Evolutionary conservation across 1,284 basidiomycete species (phyloP), one percentile per base, ranked within the genome.

Genomic region (Cryptococcus wingfieldii): DNA sequence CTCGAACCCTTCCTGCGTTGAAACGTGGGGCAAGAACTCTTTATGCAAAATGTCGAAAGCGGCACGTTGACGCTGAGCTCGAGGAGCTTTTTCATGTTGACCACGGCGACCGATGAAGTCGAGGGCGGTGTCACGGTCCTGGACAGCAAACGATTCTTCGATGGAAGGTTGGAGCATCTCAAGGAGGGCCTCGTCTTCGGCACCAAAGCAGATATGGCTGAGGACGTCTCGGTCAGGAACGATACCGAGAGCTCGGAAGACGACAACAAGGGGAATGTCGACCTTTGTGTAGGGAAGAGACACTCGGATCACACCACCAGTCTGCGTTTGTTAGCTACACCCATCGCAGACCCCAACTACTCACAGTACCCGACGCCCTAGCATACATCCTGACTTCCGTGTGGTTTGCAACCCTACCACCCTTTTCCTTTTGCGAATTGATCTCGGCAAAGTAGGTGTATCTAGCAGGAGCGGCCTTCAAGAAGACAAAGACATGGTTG

Each of bases 141-240:
- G 96, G 62, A 98, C 94, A 60, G 96, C 91, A 75, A 98, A 98
- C 50, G 94, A 92, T 68, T 99, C 96, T 70, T 98, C 95, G 56
- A 99, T 94, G 79, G 93, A 98, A 2, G 96, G 95, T 72, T 98
- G 97, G 68, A 99, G 80, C 89, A 98, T 93, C 75, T 99, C 95
- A 55, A 98, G 83, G 87, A 98, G 91, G 67, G 93, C 89, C 6
- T 86, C 84, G 71, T 99, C 95, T 76, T 93, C 87, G 81, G 89
- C 87, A 77, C 98, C 95, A 78, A 98, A 98, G 77, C 94, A 98
- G 65, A 99, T 98, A 74, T 98, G 96, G 72, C 94, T 90, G 60
- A 99, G 83, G 55, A 99, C 95, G 71, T 98, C 96, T 57, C 92
- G 86, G 74, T 99, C 95, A 41, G 95, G 95, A 46, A 98, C 94